A percentile compares a stretch with the other conserved stretches of the same genome.
Conservation (phyloP, 140 eudicot genomes). For the Erigeron philadelphicus region DNA sequence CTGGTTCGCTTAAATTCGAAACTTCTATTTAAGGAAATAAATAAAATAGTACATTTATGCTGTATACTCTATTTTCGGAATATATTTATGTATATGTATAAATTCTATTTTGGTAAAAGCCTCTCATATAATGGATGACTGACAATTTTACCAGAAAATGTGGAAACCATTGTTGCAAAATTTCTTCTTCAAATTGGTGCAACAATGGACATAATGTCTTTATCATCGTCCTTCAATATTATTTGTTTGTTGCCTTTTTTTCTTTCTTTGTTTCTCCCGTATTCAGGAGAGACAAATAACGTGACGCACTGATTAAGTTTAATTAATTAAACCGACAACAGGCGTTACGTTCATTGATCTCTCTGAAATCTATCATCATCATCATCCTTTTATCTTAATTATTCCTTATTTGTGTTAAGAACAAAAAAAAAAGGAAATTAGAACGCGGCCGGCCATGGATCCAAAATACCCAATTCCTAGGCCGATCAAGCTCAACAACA, state of each 20-base stretch:
- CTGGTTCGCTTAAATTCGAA: slow-evolving; percentile 27
- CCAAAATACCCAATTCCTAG: background rate
- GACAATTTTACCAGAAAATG: slow-evolving; percentile 23
- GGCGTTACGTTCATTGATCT: slow-evolving; percentile 41
- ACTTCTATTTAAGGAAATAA: background rate
- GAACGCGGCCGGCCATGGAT: background rate
- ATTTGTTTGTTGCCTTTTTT: slow-evolving; percentile 23
- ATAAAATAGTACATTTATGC: no score
- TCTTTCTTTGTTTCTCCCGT: slow-evolving; percentile 20
- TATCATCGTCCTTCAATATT: slow-evolving; percentile 30
- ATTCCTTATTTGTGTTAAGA: background rate
- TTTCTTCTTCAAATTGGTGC: slow-evolving; percentile 23
- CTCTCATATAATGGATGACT: slow-evolving; percentile 9
- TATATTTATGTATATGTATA: background rate
- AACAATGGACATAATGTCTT: slow-evolving; percentile 24
- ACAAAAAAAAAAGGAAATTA: no score
- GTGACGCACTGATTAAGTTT: slow-evolving; percentile 24
- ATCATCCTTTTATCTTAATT: background rate
- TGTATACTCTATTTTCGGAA: background rate
- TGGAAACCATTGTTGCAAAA: slow-evolving; percentile 22
- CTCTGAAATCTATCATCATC: slow-evolving; percentile 24
- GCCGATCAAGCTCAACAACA: no score
- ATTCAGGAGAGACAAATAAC: slow-evolving; percentile 35
- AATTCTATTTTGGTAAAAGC: background rate
- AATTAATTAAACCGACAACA: background rate